Evolutionary conservation across 2,329 filamentous ascomycete genomes (phyloP), one percentile per base, ranked within the genome.

Genomic region (Fusarium heterosporum): DNA sequence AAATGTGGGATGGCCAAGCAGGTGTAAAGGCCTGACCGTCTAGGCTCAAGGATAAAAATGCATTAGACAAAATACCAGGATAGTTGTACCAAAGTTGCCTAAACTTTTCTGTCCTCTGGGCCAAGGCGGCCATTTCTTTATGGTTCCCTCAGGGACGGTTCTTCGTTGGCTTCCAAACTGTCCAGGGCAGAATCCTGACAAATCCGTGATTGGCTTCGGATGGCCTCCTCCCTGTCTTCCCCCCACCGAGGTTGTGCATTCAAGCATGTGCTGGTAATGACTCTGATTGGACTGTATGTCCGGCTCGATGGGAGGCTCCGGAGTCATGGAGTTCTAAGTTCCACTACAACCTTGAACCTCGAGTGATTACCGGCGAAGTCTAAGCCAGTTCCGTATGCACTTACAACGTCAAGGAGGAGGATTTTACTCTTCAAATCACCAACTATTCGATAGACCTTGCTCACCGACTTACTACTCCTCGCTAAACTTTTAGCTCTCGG

Each of bases 221-320:
- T 53, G 66, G 38, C 22, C 51, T 46, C 60, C 67, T 26, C 60
- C 47, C 64, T 60, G 42, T 42, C 50, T 46, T 46, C 41, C 67
- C 69, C 61, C 67, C 67, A 64, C 69, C 55, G 52, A 64, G 54
- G 56, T 61, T 57, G 61, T 63, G 59, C 68, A 68, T 64, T 52
- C 59, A 55, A 61, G 55, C 55, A 63, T 62, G 62, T 62, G 55
- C 65, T 68, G 64, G 64, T 62, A 69, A 65, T 61, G 48, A 43
- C 49, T 55, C 59, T 76, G 67, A 75, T 77, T 76, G 75, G 75
- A 64, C 55, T 76, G 74, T 70, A 62, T 40, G 48, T 45, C 54
- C 61, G 61, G 63, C 41, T 62, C 61, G 60, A 71, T 72, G 68
- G 68, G 71, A 69, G 71, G 64, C 69, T 72, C 65, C 74, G 72